Evolutionary conservation across 345 rosid species (phyloP).

Genomic region (Lepidium sativum): DNA sequence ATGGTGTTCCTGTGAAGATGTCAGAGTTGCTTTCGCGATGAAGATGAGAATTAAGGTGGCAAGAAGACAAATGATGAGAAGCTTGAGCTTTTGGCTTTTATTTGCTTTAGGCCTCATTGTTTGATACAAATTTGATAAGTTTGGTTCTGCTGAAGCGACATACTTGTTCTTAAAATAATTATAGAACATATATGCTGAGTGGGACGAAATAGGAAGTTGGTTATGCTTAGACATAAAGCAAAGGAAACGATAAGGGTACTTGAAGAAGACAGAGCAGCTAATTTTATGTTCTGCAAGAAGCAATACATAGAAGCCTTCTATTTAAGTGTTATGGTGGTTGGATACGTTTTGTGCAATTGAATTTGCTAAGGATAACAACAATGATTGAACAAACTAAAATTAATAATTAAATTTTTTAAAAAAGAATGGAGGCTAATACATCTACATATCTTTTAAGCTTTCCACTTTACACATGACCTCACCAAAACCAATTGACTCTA

Average conservation of each 20-base stretch:
- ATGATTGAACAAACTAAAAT: neutral
- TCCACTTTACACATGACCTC: constrained; percentile 15
- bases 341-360: neutral
- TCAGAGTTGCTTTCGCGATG: constrained; percentile 46
- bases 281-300: constrained; percentile 6
- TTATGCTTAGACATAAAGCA: constrained; percentile 24
- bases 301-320: constrained; percentile 12
- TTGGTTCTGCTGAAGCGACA: neutral
- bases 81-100: constrained; percentile 40
- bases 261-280: constrained; percentile 21
- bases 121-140: neutral
- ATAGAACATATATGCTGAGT: neutral
- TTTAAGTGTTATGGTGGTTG: constrained; percentile 21
- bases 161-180: neutral
- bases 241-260: neutral
- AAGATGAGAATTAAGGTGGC: constrained; percentile 54
- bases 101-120: constrained; percentile 64
- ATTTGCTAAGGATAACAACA: neutral
- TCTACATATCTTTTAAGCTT: neutral
- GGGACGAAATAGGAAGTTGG: neutral
- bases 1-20: constrained; percentile 29
- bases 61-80: constrained; percentile 53
- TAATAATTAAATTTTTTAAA: neutral
- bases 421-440: neutral
- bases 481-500: constrained; percentile 2